Evolutionary conservation across 1,284 basidiomycete species (phyloP), one percentile per base, ranked within the genome.

Genomic region (Porogramme epimiltina): DNA sequence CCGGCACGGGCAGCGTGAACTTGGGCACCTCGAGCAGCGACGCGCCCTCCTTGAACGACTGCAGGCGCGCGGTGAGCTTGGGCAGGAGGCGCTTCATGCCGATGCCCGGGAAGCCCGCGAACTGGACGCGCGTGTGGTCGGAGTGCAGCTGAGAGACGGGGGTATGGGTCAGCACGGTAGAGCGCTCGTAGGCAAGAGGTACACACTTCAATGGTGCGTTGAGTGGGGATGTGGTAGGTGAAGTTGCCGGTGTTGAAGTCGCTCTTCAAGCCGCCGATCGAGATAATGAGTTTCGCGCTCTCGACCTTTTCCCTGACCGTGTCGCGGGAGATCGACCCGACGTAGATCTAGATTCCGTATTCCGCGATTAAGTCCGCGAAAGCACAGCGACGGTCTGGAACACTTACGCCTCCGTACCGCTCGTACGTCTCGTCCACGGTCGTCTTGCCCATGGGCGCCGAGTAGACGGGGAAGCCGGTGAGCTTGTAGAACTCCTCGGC

Each of bases 191-290:
- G n/a, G 16, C 16, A 33, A 31, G 10, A 23, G 13, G n/a, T n/a
- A n/a, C n/a, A n/a, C n/a, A n/a, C n/a, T n/a, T n/a, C 87, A 52
- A 91, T 75, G 9, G 81, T 82, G 31, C 78, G 77, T 26, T 68
- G 73, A 11, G 69, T 77, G 49, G 87, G 86, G 66, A 87, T 83
- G 47, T 78, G 80, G 62, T 89, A 90, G 0, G 87, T 87, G 67
- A 90, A 93, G 70, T 87, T 87, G 41, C 90, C 93, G 16, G 89
- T 90, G 68, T 98, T 98, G 78, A 95, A 97, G 69, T 98, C 96
- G 53, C 81, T 87, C 72, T 86, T 86, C 44, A 97, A 73, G 1
- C 78, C 74, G 19, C 95, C 95, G 54, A 97, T 76, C 34, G 88
- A 91, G 26, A 98, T 73, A 52, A 95, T 86, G 45, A 98, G 78